phyloP scores from a whole-genome alignment of 2,329 filamentous ascomycete species.

The Aspergillus oerlinghausenensis region DNA sequence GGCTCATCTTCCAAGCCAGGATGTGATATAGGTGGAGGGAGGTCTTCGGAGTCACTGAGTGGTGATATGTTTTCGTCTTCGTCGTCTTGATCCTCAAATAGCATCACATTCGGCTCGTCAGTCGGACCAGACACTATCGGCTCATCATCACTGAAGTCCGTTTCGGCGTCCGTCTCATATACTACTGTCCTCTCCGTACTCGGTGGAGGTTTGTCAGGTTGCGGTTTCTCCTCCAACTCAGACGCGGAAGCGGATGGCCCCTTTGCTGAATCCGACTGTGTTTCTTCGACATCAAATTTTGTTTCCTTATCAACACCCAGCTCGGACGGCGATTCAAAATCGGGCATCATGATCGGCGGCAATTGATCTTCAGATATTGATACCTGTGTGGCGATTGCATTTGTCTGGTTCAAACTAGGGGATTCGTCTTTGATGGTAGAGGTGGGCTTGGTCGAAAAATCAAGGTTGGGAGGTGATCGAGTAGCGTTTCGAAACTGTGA shows the following conservation, averaged over 20 bases:
- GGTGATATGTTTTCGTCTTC: conserved; percentile 11
- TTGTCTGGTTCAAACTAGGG: not conserved
- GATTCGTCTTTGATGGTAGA: conserved; percentile 20
- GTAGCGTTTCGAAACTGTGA: conserved; percentile 28
- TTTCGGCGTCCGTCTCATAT: conserved; percentile 41
- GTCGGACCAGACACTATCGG: conserved; percentile 10
- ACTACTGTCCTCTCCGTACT: conserved; percentile 30
- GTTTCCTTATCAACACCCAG: not conserved
- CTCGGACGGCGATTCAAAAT: not conserved
- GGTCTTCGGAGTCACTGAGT: conserved; percentile 28
- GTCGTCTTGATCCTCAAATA: not conserved
- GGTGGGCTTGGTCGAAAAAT: not conserved
- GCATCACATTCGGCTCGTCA: not conserved
- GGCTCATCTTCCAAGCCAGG: conserved; percentile 21
- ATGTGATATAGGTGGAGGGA: conserved; percentile 23
- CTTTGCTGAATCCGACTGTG: conserved; percentile 1
- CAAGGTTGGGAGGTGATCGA: conserved; percentile 23
- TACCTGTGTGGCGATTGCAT: not conserved
- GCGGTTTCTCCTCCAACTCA: not conserved
- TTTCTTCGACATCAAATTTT: not conserved
- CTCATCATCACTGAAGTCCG: conserved; percentile 27
- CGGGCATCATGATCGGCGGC: not conserved
- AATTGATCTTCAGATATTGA: not conserved
- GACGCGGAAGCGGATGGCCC: not conserved
- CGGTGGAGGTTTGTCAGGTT: not conserved